A percentile compares a stretch with the other conserved stretches of the same genome.
Evolutionary conservation across 2,329 filamentous ascomycete genomes (phyloP).

Genomic region (Penicillium griseofulvum): DNA sequence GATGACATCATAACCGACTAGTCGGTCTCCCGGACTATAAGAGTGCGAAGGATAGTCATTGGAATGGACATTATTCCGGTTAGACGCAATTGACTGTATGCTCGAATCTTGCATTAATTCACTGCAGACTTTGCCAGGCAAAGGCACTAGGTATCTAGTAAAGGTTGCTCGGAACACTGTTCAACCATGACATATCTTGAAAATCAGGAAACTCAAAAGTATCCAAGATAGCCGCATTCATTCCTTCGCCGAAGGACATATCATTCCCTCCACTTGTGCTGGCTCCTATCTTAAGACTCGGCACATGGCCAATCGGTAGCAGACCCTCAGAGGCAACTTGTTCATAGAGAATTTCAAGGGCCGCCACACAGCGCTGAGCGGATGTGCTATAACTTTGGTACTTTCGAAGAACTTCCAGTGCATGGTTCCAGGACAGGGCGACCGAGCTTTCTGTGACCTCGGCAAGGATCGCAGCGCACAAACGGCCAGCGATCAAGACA

Average conservation of each 20-base stretch:
- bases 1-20: too few relatives aligned
- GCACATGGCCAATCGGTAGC: not conserved
- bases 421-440: constrained; percentile 29
- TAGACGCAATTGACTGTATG: not conserved
- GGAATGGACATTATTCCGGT: not conserved
- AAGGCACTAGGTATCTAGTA: constrained; percentile 12
- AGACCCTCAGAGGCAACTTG: constrained; percentile 24
- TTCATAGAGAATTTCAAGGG: constrained; percentile 33
- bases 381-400: constrained; percentile 34
- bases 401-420: constrained; percentile 30
- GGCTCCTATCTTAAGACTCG: not conserved
- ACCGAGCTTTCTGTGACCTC: constrained; percentile 27
- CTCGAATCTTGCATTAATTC: not conserved
- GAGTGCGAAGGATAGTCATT: not conserved
- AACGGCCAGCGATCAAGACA: constrained; percentile 33
- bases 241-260: constrained; percentile 28
- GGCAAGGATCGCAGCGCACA: constrained; percentile 27
- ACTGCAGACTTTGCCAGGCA: not conserved
- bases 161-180: constrained; percentile 33
- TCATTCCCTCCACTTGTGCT: constrained; percentile 16
- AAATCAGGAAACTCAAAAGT: constrained; percentile 30
- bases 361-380: constrained; percentile 32
- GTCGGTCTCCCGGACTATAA: not conserved
- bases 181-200: constrained; percentile 37
- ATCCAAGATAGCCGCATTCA: constrained; percentile 25